Percentiles rank a stretch among this genome's conserved stretches.
phyloP scores from a whole-genome alignment of 176 grass and related monocot species.

The Chrysopogon serrulatus region DNA sequence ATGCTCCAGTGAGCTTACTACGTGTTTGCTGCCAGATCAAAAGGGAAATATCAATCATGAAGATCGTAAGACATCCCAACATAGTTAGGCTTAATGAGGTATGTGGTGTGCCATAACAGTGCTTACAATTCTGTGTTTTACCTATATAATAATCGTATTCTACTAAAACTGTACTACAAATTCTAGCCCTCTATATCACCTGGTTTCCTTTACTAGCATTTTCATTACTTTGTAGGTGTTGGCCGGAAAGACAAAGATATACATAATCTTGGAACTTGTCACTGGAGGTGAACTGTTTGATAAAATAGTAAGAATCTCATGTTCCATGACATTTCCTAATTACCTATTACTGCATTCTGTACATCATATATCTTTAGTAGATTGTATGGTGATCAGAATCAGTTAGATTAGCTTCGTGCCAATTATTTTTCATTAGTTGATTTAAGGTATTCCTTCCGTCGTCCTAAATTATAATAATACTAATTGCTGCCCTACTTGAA shows the following conservation, averaged over 20 bases:
- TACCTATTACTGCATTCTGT: background rate
- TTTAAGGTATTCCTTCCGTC: background rate
- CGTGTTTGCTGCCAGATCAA: conserved; percentile 59
- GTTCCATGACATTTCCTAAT: background rate
- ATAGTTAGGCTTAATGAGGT: conserved; percentile 91
- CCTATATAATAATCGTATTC: background rate
- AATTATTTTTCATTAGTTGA: background rate
- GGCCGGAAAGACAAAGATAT: conserved; percentile 87
- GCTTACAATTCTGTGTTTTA: background rate
- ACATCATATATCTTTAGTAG: background rate
- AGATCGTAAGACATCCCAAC: conserved; percentile 90
- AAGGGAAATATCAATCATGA: conserved; percentile 99
- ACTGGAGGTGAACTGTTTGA: conserved; percentile 93
- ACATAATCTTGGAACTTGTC: conserved; percentile 95
- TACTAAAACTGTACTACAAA: background rate
- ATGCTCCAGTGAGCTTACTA: background rate
- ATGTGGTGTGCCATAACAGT: conserved; percentile 36
- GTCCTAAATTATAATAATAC: background rate
- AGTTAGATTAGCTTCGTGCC: background rate
- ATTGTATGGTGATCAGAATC: background rate
- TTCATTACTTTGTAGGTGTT: conserved; percentile 62
- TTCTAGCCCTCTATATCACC: background rate
- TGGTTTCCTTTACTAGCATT: background rate
- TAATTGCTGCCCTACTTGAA: background rate
- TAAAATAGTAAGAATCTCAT: conserved; percentile 77